Evolutionary conservation across 176 grass and related monocot genomes (phyloP), one percentile per base, ranked within the genome.

Genomic region (Zoysia japonica): DNA sequence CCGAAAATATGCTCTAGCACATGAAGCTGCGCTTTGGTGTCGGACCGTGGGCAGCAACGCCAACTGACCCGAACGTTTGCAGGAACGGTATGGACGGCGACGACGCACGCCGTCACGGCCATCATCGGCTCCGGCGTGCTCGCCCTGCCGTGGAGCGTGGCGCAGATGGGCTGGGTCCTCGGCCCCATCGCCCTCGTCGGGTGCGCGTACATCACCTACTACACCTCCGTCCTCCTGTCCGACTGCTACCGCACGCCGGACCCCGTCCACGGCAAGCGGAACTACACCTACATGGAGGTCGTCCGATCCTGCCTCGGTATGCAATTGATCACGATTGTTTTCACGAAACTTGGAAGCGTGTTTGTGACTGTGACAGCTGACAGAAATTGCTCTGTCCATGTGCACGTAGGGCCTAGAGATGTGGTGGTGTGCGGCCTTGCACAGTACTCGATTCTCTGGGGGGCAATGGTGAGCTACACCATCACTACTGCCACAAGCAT

Each of bases 81-180:
- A 94, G 95, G 95, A 46, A 92, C 92, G 35, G 68, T 98, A 76
- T 98, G 95, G 95, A 98, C 95, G 12, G 92, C 92, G 69, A 94
- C 95, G 55, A 92, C 92, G 10, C 95, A 98, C 70, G 92, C 92
- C 61, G 75, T 94, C 56, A 98, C 95, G 67, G 92, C 95, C 10
- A 72, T 98, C 38, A 98, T 98, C 9, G 95, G 95, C 12, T 98
- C 92, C 41, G 95, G 95, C 61, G 95, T 98, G 61, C 85, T 98
- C 6, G 92, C 95, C 6, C 83, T 98, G 70, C 95, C 95, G 68
- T 98, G 95, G 95, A 98, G 95, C 73, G 92, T 98, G 44, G 95
- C 95, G 3, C 92, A 98, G 82, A 92, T 97, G 92, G 95, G 95
- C 0, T 97, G 95, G 95, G 54, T 97, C 11, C 78, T 97, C 42